These are phyloP conservation scores for Neoboletus magnificus DNA, from an alignment of 768 basidiomycete species.

Conservation along the genomic window DNA sequence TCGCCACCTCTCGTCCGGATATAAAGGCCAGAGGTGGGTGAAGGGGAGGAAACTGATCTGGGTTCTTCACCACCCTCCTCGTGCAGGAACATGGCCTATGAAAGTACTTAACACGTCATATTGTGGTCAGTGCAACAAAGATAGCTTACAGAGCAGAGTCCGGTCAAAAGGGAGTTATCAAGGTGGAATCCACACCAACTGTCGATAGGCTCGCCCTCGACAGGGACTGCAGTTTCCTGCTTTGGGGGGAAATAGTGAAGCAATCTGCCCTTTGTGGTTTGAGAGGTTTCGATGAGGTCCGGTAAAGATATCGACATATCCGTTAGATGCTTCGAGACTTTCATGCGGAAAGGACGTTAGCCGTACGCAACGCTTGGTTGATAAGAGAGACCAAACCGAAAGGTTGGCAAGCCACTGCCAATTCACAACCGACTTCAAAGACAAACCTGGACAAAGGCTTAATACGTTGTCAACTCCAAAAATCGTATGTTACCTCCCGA, in stretches of 20 bases:
- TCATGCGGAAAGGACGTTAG: background rate
- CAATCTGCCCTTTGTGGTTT: constrained; percentile 87
- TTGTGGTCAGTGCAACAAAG: background rate
- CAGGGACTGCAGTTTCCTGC: constrained; percentile 33
- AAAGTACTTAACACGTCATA: constrained; percentile 4
- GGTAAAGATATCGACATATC: constrained; percentile 66
- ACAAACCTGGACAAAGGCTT: constrained; percentile 52
- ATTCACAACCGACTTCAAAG: constrained; percentile 74
- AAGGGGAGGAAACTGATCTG: constrained; percentile 59
- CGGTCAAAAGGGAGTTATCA: constrained; percentile 89
- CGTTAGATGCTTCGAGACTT: constrained; percentile 63
- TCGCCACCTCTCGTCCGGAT: constrained; percentile 82
- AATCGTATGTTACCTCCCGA: constrained; percentile 52
- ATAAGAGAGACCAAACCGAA: constrained; percentile 56
- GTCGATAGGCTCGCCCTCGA: constrained; percentile 67
- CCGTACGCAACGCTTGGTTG: background rate
- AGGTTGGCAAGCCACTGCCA: constrained; percentile 87
- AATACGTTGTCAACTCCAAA: background rate
- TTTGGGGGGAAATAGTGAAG: constrained; percentile 92
- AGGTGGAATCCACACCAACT: constrained; percentile 96
- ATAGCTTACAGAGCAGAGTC: constrained; percentile 74
- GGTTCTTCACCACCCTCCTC: constrained; percentile 42
- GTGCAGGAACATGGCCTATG: constrained; percentile 80
- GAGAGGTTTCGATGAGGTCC: constrained; percentile 67
- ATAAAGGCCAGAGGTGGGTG: constrained; percentile 80